Evolutionary conservation across 768 basidiomycete genomes (phyloP), one percentile per base, ranked within the genome.

Genomic region (Trametes punicea): DNA sequence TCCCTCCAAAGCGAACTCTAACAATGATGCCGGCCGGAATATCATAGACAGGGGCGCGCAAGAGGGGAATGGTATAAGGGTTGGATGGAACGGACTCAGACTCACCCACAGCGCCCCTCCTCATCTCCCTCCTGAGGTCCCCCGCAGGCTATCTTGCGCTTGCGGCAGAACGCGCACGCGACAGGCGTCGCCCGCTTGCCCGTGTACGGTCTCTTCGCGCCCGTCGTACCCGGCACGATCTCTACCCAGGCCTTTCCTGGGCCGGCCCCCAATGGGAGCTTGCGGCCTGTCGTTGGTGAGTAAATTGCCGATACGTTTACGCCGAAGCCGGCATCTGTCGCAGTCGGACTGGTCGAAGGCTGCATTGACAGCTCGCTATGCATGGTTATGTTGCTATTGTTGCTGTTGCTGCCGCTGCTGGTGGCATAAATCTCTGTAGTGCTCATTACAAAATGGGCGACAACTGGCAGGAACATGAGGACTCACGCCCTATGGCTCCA

Each of bases 71-170:
- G 34, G 15, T 36, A 36, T 36, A 36, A 36, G 34, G 20, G 3
- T 44, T 20, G 34, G 15, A 33, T 33, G 42, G 26, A 13, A n/a
- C 25, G 21, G 6, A 61, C 20, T 20, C 8, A 45, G 29, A 62
- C 63, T 59, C 53, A 64, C 63, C 46, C 48, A 40, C 63, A 64
- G 10, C 58, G 52, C 34, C 50, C 33, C 47, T 48, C 51, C 38
- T 39, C 36, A 25, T 58, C 59, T 16, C 53, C 60, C 42, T 47
- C 59, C 30, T 33, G 47, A 31, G 61, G 64, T n/a, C 60, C 62
- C n/a, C 64, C 64, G 49, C 66, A 67, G n/a, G 63, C 65, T 45
- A 67, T 64, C 59, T 67, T 67, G 38, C 66, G 61, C 39, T 58
- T 57, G 34, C 66, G 53, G 47, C 66, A 67, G 56, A 64, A 67